Conservation (phyloP, 371 early-diverging fungal species). For the Mortierella sp. region DNA sequence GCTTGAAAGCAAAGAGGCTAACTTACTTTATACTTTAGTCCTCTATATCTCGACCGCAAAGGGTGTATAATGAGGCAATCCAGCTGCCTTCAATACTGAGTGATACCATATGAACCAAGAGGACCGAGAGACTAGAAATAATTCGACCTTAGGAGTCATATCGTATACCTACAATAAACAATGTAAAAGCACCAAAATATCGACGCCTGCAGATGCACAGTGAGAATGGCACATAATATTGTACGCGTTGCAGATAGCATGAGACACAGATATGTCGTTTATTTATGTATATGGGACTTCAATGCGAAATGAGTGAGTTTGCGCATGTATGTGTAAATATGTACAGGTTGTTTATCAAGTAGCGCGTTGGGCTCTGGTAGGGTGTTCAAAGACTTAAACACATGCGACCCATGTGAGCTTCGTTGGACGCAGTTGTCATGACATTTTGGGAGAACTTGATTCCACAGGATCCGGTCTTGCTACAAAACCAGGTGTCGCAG, state of each 20-base stretch:
- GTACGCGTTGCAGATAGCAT: too few relatives aligned
- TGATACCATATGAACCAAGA: not conserved
- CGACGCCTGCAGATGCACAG: too few relatives aligned
- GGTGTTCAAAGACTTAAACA: conserved; percentile 19
- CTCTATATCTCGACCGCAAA: conserved; percentile 53
- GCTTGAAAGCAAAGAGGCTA: not conserved
- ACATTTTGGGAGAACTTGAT: conserved; percentile 38
- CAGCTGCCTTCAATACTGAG: not conserved
- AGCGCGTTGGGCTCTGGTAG: not conserved
- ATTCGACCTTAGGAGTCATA: not conserved
- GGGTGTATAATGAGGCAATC: conserved; percentile 16
- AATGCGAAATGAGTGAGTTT: too few relatives aligned
- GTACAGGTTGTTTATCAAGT: not conserved
- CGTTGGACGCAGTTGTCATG: conserved; percentile 53
- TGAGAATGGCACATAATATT: too few relatives aligned
- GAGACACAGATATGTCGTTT: not conserved
- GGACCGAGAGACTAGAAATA: not conserved
- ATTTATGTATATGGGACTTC: not conserved
- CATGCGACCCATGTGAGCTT: conserved; percentile 45
- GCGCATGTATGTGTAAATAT: not conserved
- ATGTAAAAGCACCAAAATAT: too few relatives aligned
- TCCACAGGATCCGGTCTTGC: conserved; percentile 45
- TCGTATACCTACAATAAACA: too few relatives aligned
- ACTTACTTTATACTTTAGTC: conserved; percentile 13
- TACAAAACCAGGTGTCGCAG: conserved; percentile 55